Base-by-base conservation (phyloP, 169 alveolate genomes). In the Plasmodium adleri region DNA sequence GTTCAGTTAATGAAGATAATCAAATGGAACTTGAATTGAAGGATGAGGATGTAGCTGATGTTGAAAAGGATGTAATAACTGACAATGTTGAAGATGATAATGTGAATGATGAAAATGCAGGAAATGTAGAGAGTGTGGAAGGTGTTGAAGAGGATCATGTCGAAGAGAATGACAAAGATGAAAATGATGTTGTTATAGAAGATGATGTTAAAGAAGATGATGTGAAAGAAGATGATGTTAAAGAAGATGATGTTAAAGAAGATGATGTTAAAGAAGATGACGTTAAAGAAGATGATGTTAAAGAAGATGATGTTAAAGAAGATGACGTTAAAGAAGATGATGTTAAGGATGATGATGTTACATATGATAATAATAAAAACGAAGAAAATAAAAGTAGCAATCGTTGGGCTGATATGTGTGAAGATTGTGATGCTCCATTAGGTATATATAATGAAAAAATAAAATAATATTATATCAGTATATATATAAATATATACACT, bases 391-490 rank as follows among this genome's bases (percentile, higher is more conserved):
- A 76, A 43, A 76, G 88, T 32, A 76, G 88, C 58, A 76, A 76
- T 50, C 76, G 88, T 13, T 76, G 88, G 88, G 88, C 88, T 39
- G 88, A 76, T 43, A 76, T 76, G 88, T 76, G 88, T 43, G 88
- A 76, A 68, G 88, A 76, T 70, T 76, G 22, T 58, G 88, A 76
- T 43, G 74, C 88, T n/a, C 88, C 88, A 12, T 43, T 76, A 76
- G 88, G 88, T 76, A 76, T 15, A 17, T 15, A 28, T 28, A 4
- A 32, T 32, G 45, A 32, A 15, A 3, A 54, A n/a, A 54, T 15
- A 13, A 32, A 8, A 32, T 32, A 4, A 32, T 32, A 32, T 32
- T 32, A 32, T 32, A 32, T 32, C 7, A 32, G 8, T 52, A 56
- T 26, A 28, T 45, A 71, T 0, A 0, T 22, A 50, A 12, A n/a